Evolutionary conservation across 805 yeast genomes (phyloP).

Genomic region (Myxozyma vanderwaltii): DNA sequence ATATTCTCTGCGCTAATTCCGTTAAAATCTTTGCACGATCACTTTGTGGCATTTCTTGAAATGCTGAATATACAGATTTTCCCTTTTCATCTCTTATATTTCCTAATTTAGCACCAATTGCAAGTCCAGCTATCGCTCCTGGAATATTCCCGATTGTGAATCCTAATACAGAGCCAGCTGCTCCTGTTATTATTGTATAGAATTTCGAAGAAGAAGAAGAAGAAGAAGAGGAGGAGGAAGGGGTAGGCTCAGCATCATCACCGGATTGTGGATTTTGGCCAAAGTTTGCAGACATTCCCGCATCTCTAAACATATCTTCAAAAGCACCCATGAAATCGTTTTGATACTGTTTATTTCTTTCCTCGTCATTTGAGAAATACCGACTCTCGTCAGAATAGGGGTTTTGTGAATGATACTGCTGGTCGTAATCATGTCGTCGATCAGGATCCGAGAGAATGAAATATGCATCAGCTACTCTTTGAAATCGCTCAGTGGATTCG

Average conservation of each 20-base stretch:
- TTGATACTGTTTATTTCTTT: conserved; percentile 20
- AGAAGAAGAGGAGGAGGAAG: neutral
- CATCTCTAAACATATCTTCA: conserved; percentile 35
- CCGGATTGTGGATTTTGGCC: neutral
- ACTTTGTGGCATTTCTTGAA: conserved; percentile 31
- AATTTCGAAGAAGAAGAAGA: conserved; percentile 3
- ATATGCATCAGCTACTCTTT: conserved; percentile 36
- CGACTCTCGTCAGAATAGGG: conserved; percentile 1
- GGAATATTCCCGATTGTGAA: conserved; percentile 36
- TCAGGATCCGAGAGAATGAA: conserved; percentile 30
- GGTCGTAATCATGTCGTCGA: conserved; percentile 32
- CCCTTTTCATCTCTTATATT: conserved; percentile 33
- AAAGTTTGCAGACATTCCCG: conserved; percentile 15
- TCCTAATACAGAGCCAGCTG: conserved; percentile 34
- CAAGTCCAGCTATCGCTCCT: conserved; percentile 36
- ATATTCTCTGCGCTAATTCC: conserved; percentile 27
- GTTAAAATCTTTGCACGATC: conserved; percentile 27
- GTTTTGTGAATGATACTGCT: conserved; percentile 17
- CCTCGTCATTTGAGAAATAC: conserved; percentile 21
- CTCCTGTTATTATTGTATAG: conserved; percentile 27
- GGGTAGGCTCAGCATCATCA: neutral
- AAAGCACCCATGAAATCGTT: conserved; percentile 34
- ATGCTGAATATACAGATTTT: conserved; percentile 32
- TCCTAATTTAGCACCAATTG: conserved; percentile 35
- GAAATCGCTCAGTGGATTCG: conserved; percentile 31